Conservation (phyloP, 2,329 filamentous ascomycete genomes). For the Penicillium brasilianum region DNA sequence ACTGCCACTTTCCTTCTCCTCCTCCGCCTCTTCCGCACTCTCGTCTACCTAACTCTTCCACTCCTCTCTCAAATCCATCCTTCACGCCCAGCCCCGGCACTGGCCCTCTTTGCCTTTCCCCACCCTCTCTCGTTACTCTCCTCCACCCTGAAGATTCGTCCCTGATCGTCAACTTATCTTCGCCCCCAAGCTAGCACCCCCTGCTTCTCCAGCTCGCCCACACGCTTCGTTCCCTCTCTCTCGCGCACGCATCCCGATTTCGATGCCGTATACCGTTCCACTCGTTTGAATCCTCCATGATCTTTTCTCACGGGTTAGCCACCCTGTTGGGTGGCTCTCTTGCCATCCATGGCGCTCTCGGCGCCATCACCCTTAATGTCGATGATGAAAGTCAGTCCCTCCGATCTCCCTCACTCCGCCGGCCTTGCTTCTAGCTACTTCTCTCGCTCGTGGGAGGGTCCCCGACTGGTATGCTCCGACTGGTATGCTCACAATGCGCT, state of each 20-base stretch:
- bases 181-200: not conserved
- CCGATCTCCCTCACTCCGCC: not conserved
- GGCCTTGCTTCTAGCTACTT: no score
- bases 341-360: slow-evolving; percentile 26
- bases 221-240: not conserved
- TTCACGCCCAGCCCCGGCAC: slow-evolving; percentile 1
- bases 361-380: slow-evolving; percentile 27
- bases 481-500: not conserved
- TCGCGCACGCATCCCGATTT: slow-evolving; percentile 3
- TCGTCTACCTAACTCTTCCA: not conserved
- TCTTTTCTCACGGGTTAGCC: slow-evolving; percentile 28
- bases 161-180: not conserved
- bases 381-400: slow-evolving; percentile 24
- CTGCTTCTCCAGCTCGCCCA: not conserved
- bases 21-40: not conserved
- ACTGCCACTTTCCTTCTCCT: not conserved
- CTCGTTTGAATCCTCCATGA: slow-evolving; percentile 25
- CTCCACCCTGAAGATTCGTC: not conserved
- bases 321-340: slow-evolving; percentile 27
- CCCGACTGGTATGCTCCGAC: no score
- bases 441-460: no score
- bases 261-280: slow-evolving; percentile 19
- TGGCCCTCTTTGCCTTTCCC: slow-evolving; percentile 11
- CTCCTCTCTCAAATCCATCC: not conserved
- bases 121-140: not conserved